Evolutionary conservation across 495 filamentous ascomycete species (phyloP), one percentile per base, ranked within the genome.

Genomic region (Clohesyomyces aquaticus): DNA sequence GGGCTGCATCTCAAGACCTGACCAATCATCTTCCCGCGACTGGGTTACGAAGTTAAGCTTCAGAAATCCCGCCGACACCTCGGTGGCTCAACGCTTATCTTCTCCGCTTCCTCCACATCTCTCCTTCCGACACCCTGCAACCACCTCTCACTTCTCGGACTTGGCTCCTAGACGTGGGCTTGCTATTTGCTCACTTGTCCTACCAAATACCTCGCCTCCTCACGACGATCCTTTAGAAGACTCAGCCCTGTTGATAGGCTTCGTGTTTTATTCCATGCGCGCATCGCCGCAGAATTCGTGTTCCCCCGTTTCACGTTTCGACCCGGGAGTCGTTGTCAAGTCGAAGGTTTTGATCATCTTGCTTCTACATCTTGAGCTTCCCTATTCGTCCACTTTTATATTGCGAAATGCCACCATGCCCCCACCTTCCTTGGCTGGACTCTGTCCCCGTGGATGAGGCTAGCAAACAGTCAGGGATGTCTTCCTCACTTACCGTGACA

Each of bases 301-400:
- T 28, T 26, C 27, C 50, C 50, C 11, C 41, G 45, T 48, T 50
- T 51, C 56, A 51, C n/a, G n/a, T 19, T 14, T 43, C 16, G 22
- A 41, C 23, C 45, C n/a, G 18, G 56, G 43, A 60, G 16, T 32
- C 19, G 26, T 25, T 19, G 11, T 55, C n/a, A 14, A 55, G n/a
- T 35, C 26, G 27, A 55, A 38, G 52, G 12, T 42, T 22, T 14
- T 6, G 32, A 14, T 6, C 6, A 14, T 6, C 6, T 38, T 38
- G 6, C 32, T 38, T 38, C 32, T 38, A 6, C 6, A 14, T 14
- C 32, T 38, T 38, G 32, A 54, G 49, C 48, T 54, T 61, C 59
- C 59, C 27, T 46, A 61, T 61, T 61, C 41, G 59, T 46, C 23
- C 35, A 27, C 21, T 2, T 51, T 42, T 61, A 61, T 61, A 61